Evolutionary conservation across 2,329 filamentous ascomycete genomes (phyloP).

Genomic region (Beauveria australis): DNA sequence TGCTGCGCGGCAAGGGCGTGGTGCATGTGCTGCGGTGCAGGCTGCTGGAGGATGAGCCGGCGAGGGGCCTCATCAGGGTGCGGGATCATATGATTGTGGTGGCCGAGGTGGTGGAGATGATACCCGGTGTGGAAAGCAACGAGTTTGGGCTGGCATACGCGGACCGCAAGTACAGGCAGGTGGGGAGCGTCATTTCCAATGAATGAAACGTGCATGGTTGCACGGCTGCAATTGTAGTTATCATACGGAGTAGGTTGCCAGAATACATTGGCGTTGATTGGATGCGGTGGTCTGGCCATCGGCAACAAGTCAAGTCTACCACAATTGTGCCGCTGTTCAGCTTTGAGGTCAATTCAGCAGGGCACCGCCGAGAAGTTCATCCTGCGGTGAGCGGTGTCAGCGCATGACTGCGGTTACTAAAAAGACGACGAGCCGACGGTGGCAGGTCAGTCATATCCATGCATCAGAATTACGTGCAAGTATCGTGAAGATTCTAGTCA

Average conservation of each 20-base stretch:
- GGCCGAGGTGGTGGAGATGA: conserved; percentile 41
- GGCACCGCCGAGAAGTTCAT: background rate
- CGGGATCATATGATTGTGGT: conserved; percentile 45
- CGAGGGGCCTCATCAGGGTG: conserved; percentile 36
- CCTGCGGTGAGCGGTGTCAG: too few relatives aligned
- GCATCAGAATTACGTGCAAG: background rate
- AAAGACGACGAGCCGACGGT: too few relatives aligned
- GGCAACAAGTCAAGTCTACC: background rate
- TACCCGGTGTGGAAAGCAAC: conserved; percentile 24
- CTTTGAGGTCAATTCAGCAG: background rate
- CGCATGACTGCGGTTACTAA: too few relatives aligned
- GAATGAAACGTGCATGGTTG: background rate
- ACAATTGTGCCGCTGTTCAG: background rate
- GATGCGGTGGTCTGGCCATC: background rate
- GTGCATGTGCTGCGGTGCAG: conserved; percentile 38
- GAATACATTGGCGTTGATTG: background rate
- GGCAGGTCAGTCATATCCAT: too few relatives aligned
- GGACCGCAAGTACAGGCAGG: conserved; percentile 38
- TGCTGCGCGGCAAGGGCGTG: conserved; percentile 44
- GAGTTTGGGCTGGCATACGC: conserved; percentile 41
- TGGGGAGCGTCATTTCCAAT: conserved; percentile 27
- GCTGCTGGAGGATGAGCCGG: conserved; percentile 31
- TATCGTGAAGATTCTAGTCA: background rate
- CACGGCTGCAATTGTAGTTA: background rate
- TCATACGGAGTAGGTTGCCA: background rate